phyloP scores from a whole-genome alignment of 208 protist species.

The Leishmania mexicana region DNA sequence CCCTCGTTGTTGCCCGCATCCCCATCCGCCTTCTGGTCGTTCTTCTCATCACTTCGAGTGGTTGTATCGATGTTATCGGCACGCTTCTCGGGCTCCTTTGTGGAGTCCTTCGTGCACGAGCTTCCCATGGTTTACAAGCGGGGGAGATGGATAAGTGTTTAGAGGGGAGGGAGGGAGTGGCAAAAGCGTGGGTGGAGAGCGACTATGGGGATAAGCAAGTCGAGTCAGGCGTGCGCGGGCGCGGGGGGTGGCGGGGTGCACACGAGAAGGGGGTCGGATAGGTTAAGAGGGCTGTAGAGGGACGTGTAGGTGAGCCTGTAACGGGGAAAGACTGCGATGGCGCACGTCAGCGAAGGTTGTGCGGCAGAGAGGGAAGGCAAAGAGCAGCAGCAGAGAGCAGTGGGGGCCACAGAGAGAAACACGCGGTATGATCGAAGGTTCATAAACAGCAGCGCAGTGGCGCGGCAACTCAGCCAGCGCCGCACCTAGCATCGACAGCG shows the following conservation, averaged over 20 bases:
- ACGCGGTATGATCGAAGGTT: neutral
- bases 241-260: neutral
- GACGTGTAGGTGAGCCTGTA: neutral
- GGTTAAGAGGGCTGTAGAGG: neutral
- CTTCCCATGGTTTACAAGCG: constrained; percentile 1
- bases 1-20: too few species aligned
- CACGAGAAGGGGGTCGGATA: neutral
- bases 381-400: neutral
- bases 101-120: neutral
- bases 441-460: neutral
- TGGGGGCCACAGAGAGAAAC: neutral
- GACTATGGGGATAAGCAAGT: neutral
- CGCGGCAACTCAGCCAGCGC: neutral
- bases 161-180: neutral
- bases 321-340: neutral
- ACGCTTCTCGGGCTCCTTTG: neutral
- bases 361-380: neutral
- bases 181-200: neutral
- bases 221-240: neutral
- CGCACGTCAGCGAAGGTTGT: neutral
- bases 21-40: neutral
- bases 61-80: neutral
- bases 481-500: neutral
- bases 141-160: neutral
- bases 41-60: neutral